Conservation (phyloP, 495 filamentous ascomycete genomes). For the Penicillium samsonianum region DNA sequence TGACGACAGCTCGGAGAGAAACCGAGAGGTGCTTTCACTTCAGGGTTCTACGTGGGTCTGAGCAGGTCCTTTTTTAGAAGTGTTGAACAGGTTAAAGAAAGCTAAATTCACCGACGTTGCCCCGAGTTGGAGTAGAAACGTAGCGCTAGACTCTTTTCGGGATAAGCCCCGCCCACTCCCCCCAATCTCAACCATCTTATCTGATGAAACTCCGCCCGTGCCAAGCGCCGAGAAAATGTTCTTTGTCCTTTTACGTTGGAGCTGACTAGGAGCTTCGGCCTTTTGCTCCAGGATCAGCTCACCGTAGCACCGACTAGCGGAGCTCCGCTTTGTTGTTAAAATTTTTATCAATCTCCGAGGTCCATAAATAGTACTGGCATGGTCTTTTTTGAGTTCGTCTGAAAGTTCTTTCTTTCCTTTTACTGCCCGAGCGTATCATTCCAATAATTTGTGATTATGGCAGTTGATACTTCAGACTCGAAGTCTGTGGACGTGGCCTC, state of each 20-base stretch:
- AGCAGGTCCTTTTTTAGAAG: not conserved
- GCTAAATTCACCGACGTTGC: slow-evolving; percentile 2
- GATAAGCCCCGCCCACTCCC: no score
- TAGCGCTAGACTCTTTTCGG: slow-evolving; percentile 1
- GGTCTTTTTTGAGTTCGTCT: not conserved
- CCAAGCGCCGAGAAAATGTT: not conserved
- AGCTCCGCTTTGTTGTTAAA: not conserved
- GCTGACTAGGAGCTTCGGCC: not conserved
- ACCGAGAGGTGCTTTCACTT: not conserved
- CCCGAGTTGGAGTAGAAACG: not conserved
- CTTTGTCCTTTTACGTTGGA: not conserved
- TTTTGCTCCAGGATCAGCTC: not conserved
- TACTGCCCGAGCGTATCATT: no score
- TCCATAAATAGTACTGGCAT: slow-evolving; percentile 1
- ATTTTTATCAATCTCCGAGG: slow-evolving; percentile 9
- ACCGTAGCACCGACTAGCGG: not conserved
- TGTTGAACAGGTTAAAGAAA: not conserved
- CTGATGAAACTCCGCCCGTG: slow-evolving; percentile 1
- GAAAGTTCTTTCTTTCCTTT: not conserved
- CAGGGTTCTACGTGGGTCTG: not conserved
- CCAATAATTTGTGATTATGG: slow-evolving; percentile 8
- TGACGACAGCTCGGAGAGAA: not conserved
- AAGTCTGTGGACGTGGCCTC: slow-evolving; percentile 20
- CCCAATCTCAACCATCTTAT: slow-evolving; percentile 8
- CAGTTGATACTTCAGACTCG: slow-evolving; percentile 9